Evolutionary conservation across 2,329 filamentous ascomycete species (phyloP).

Genomic region (Lizonia empirigonia): DNA sequence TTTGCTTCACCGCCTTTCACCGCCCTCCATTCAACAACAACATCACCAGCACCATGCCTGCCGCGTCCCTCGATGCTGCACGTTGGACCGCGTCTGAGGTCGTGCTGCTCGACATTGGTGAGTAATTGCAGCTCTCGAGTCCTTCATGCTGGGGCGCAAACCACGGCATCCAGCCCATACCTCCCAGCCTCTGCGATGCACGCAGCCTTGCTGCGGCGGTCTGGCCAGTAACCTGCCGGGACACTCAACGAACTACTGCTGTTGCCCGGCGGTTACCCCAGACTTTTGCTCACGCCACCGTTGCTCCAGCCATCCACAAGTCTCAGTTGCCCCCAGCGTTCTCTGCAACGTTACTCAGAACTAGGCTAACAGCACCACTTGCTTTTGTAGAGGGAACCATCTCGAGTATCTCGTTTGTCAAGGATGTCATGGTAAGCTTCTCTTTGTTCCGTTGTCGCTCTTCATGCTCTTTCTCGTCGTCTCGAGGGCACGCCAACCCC

Average conservation of each 20-base stretch:
- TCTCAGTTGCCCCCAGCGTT: constrained; percentile 20
- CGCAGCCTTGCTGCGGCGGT: constrained; percentile 19
- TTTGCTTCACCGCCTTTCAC: constrained; percentile 43
- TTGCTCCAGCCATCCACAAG: constrained; percentile 27
- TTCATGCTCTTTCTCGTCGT: constrained; percentile 19
- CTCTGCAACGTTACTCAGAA: constrained; percentile 25
- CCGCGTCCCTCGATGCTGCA: constrained; percentile 32
- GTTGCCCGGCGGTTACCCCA: constrained; percentile 32
- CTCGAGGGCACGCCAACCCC: constrained; percentile 36
- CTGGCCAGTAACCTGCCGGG: constrained; percentile 27
- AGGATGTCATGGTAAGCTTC: constrained; percentile 75
- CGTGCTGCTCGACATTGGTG: constrained; percentile 65
- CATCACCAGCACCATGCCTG: constrained; percentile 34
- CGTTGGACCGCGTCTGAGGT: constrained; percentile 51
- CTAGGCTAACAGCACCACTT: constrained; percentile 34
- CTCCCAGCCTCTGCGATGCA: constrained; percentile 23
- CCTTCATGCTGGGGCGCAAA: constrained; percentile 16
- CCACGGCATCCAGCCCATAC: constrained; percentile 27
- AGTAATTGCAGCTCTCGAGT: constrained; percentile 39
- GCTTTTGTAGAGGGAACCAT: constrained; percentile 72
- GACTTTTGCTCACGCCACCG: constrained; percentile 38
- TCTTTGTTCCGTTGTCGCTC: constrained; percentile 23
- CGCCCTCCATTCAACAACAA: constrained; percentile 27
- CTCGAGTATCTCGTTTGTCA: constrained; percentile 83
- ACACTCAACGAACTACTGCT: constrained; percentile 22